Conservation (phyloP, 805 yeast species). For the Candida mattraensis region DNA sequence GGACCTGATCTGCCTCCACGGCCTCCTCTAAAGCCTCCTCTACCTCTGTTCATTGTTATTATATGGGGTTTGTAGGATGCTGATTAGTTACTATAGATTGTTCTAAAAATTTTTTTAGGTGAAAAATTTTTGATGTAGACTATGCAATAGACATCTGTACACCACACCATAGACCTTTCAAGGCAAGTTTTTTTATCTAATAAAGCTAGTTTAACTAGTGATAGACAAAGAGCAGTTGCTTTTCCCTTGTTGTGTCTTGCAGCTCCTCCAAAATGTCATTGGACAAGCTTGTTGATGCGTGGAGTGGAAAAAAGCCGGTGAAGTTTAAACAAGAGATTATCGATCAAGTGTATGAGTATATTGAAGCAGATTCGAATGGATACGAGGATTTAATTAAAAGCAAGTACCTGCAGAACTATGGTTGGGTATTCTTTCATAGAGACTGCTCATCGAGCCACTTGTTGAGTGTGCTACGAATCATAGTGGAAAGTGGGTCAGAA, state of each 20-base stretch:
- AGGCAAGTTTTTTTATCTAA: slow-evolving; percentile 1
- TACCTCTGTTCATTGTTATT: slow-evolving; percentile 59
- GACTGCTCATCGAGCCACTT: slow-evolving; percentile 43
- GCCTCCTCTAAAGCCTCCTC: slow-evolving; percentile 60
- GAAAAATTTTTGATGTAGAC: slow-evolving; percentile 9
- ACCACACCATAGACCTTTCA: too few relatives aligned
- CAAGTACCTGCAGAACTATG: too few relatives aligned
- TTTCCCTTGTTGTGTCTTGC: too few relatives aligned
- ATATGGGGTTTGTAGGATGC: too few relatives aligned
- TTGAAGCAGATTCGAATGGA: too few relatives aligned
- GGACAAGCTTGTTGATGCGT: slow-evolving; percentile 1
- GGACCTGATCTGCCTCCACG: slow-evolving; percentile 77
- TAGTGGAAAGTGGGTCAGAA: neutral
- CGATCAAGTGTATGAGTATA: slow-evolving; percentile 2
- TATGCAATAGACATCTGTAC: too few relatives aligned
- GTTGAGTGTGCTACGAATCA: slow-evolving; percentile 33
- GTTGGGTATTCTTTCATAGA: slow-evolving; percentile 43
- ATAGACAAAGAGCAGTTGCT: too few relatives aligned
- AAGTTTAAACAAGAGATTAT: slow-evolving; percentile 9
- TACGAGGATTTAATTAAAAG: too few relatives aligned
- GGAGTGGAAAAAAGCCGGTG: slow-evolving; percentile 4
- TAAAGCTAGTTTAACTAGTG: slow-evolving; percentile 1
- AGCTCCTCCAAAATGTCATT: too few relatives aligned
- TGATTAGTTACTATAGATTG: neutral
- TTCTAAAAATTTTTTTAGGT: slow-evolving; percentile 9